Conservation (phyloP, 2,329 filamentous ascomycete genomes). For the Helminthosporium solani region DNA sequence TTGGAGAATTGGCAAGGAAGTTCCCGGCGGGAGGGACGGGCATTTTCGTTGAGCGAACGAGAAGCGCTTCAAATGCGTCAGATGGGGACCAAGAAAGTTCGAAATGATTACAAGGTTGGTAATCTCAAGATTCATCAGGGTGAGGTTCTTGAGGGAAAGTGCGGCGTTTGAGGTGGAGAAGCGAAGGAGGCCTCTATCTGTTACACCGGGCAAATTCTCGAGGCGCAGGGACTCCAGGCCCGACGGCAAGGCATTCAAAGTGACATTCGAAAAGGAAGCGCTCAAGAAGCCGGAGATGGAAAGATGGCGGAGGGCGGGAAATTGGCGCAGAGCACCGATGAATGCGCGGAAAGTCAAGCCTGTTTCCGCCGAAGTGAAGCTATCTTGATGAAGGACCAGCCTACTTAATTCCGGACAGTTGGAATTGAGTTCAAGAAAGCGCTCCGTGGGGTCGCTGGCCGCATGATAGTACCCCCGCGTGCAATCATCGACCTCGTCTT, state of each 20-base stretch:
- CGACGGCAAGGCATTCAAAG: slow-evolving; percentile 53
- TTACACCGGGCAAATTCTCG: slow-evolving; percentile 57
- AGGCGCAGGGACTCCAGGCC: slow-evolving; percentile 55
- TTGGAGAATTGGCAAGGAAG: slow-evolving; percentile 49
- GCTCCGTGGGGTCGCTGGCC: slow-evolving; percentile 53
- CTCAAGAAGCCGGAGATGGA: slow-evolving; percentile 56
- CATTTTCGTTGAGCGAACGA: slow-evolving; percentile 54
- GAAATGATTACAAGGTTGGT: slow-evolving; percentile 54
- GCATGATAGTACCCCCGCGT: slow-evolving; percentile 29
- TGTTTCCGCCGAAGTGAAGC: slow-evolving; percentile 16
- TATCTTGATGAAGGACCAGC: slow-evolving; percentile 49
- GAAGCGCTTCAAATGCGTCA: slow-evolving; percentile 51
- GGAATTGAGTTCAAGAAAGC: slow-evolving; percentile 56
- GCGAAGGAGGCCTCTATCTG: slow-evolving; percentile 56
- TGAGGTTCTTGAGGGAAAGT: slow-evolving; percentile 48
- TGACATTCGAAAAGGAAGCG: slow-evolving; percentile 57
- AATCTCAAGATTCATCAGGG: slow-evolving; percentile 57
- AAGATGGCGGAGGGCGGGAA: slow-evolving; percentile 56
- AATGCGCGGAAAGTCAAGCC: slow-evolving; percentile 57
- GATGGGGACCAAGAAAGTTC: slow-evolving; percentile 49
- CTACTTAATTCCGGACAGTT: slow-evolving; percentile 55
- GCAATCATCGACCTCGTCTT: slow-evolving; percentile 35
- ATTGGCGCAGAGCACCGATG: slow-evolving; percentile 53
- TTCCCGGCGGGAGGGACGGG: slow-evolving; percentile 47
- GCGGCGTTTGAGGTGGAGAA: slow-evolving; percentile 52